Evolutionary conservation across 129 eudicot species (phyloP), one percentile per base, ranked within the genome.

Genomic region (Lactuca saligna): DNA sequence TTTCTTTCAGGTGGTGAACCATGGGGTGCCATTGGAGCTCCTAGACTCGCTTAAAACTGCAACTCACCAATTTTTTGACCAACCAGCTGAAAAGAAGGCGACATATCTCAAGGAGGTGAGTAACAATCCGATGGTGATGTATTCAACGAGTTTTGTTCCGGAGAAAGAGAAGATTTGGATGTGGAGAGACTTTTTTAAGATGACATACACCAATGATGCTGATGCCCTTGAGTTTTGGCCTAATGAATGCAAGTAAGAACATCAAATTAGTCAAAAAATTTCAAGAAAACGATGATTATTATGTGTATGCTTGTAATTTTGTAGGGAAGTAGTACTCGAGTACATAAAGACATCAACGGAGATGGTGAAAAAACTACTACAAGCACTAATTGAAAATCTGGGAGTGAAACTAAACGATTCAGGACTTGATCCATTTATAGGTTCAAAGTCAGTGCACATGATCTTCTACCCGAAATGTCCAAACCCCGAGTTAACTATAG

Each of bases 1-100:
- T 25, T 82, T 82, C 69, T 79, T 83, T 54, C 87, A 83, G 59
- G 87, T 83, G 73, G 82, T 83, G 58, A 83, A 83, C 74, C 88
- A 83, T 63, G 82, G 82, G 58, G 88, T 79, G 54, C 79, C 84
- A 3, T 2, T 83, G 39, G 82, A 72, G 68, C 63, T 83, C 11
- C 69, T 83, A 17, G 82, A 79, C 54, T 63, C 80, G 0, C 80
- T 79, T 57, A 83, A 83, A 72, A 64, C 12, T 44, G 68, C 80
- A 0, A 82, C 88, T 6, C 84, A 79, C 35, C 44, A 37, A 13
- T 83, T 83, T 56, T 83, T 83, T 7, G 25, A 17, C 8, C 88
- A 79, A 53, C 77, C 84, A 3, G 42, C 84, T 11, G 80, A 67
- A 62, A 75, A 71, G 44, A 83, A 83, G 78, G 84, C 84, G 4